Evolutionary conservation across 129 eudicot genomes (phyloP).

Genomic region (Sambucus nigra): DNA sequence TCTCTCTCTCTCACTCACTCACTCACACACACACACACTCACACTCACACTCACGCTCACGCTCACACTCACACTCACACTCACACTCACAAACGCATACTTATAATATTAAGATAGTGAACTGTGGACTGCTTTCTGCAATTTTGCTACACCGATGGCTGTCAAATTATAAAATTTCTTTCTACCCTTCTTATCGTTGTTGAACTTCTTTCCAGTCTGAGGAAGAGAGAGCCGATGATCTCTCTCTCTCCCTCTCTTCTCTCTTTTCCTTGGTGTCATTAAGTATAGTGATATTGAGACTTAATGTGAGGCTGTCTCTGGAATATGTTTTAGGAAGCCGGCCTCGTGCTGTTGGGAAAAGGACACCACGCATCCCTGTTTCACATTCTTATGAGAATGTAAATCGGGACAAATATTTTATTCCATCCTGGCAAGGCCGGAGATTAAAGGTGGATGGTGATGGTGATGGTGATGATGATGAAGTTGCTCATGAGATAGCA

Average conservation of each 20-base stretch:
- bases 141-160: not conserved
- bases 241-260: not conserved
- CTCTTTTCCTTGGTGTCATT: slow-evolving; percentile 7
- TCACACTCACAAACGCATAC: too few relatives aligned
- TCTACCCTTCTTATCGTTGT: slow-evolving; percentile 2
- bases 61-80: too few relatives aligned
- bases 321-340: slow-evolving; percentile 41
- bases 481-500: slow-evolving; percentile 78
- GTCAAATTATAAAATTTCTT: not conserved
- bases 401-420: slow-evolving; percentile 34
- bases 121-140: not conserved
- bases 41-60: too few relatives aligned
- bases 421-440: slow-evolving; percentile 45
- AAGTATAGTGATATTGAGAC: slow-evolving; percentile 5
- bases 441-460: slow-evolving; percentile 25
- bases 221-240: slow-evolving; percentile 9
- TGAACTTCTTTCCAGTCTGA: slow-evolving; percentile 4
- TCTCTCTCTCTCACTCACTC: not conserved
- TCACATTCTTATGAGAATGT: slow-evolving; percentile 45
- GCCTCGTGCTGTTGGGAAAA: slow-evolving; percentile 92
- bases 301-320: slow-evolving; percentile 13
- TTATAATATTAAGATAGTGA: too few relatives aligned
- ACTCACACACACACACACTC: not conserved
- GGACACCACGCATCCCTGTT: slow-evolving; percentile 89
- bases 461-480: slow-evolving; percentile 69